A percentile compares a stretch with the other conserved stretches of the same genome.
Evolutionary conservation across 2,329 filamentous ascomycete genomes (phyloP).

Genomic region (Fusarium redolens): DNA sequence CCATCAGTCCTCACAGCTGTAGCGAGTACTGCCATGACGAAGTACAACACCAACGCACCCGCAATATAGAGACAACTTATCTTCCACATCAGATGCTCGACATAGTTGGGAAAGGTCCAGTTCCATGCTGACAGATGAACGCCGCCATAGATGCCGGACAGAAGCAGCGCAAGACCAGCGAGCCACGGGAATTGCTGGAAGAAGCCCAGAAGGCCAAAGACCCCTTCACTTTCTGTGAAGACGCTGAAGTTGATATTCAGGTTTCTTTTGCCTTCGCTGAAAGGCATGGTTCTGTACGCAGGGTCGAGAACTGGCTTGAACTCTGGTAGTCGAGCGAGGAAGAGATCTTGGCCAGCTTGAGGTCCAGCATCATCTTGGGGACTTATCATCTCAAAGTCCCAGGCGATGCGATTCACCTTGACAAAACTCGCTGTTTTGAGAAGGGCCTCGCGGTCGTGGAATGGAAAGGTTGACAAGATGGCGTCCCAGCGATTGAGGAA

Average conservation of each 20-base stretch:
- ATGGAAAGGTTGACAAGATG: constrained; percentile 1
- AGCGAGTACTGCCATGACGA: neutral
- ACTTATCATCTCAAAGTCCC: neutral
- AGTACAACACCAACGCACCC: neutral
- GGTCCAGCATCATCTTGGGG: neutral
- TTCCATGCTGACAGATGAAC: constrained; percentile 6
- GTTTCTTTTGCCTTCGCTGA: constrained; percentile 5
- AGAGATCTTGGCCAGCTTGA: constrained; percentile 3
- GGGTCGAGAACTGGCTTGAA: constrained; percentile 3
- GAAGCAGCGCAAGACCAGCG: constrained; percentile 1
- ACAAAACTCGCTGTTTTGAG: neutral
- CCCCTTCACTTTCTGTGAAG: neutral
- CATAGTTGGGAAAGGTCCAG: constrained; percentile 1
- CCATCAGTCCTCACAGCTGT: neutral
- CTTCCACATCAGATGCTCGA: neutral
- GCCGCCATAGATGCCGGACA: constrained; percentile 2
- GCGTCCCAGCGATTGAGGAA: constrained; percentile 5
- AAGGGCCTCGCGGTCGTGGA: neutral
- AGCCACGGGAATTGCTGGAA: constrained; percentile 7
- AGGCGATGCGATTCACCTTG: neutral
- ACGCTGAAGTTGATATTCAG: constrained; percentile 6
- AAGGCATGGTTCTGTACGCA: constrained; percentile 10
- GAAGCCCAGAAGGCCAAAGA: constrained; percentile 6
- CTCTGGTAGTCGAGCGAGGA: neutral
- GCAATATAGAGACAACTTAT: neutral